Conservation (phyloP, 1,139 yeast species). For the Cylindricascospora bacillispora region DNA sequence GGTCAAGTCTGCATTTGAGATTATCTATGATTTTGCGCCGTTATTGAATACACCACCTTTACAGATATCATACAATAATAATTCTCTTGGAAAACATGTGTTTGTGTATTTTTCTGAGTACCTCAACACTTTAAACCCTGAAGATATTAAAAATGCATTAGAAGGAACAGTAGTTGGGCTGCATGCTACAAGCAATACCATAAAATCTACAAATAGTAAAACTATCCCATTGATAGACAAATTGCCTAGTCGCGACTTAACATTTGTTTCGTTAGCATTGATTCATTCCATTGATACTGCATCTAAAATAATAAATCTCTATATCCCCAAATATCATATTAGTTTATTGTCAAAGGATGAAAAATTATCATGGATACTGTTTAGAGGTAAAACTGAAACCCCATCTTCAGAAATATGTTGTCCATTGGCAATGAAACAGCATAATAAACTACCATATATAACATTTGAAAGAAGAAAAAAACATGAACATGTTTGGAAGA, state of each 20-base stretch:
- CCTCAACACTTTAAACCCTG: constrained; percentile 27
- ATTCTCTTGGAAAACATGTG: constrained; percentile 9
- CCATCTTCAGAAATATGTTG: constrained; percentile 37
- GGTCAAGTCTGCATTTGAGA: constrained; percentile 2
- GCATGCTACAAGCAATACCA: constrained; percentile 11
- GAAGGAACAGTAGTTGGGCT: constrained; percentile 47
- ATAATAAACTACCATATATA: constrained; percentile 38
- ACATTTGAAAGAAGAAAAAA: constrained; percentile 32
- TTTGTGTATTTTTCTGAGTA: constrained; percentile 27
- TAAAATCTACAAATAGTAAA: background rate
- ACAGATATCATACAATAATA: constrained; percentile 33
- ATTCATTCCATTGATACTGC: constrained; percentile 49
- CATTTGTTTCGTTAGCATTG: constrained; percentile 35
- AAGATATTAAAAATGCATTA: constrained; percentile 33
- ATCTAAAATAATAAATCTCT: constrained; percentile 37
- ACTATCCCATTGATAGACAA: background rate
- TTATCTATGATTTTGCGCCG: constrained; percentile 39
- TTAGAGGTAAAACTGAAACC: constrained; percentile 55
- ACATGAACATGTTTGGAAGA: constrained; percentile 49
- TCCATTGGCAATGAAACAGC: too few species aligned
- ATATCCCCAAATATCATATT: constrained; percentile 34
- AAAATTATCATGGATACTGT: constrained; percentile 33
- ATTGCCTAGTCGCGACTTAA: constrained; percentile 2
- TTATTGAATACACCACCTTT: constrained; percentile 37
- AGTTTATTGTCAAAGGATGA: constrained; percentile 5